These are phyloP conservation scores for Chenopodium berlandieri DNA, from an alignment of 148 eudicot species.

Conservation along the genomic window DNA sequence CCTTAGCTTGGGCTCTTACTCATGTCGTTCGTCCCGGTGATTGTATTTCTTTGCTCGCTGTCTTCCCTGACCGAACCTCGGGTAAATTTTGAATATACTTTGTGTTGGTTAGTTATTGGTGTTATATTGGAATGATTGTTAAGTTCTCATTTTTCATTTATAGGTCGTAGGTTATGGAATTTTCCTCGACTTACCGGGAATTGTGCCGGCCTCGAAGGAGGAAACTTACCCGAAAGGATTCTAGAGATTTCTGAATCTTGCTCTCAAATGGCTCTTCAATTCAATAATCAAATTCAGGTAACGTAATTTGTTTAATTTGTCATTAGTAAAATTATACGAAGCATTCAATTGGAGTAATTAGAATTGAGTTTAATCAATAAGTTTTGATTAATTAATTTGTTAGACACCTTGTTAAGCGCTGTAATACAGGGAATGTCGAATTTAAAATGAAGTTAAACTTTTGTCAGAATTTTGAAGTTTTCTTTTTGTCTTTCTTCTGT, in stretches of 20 bases:
- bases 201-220: conserved; percentile 39
- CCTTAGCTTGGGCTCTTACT: conserved; percentile 78
- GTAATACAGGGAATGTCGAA: neutral
- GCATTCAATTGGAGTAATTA: neutral
- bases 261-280: conserved; percentile 78
- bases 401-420: neutral
- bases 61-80: conserved; percentile 42
- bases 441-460: neutral
- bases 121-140: too few species aligned
- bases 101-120: too few species aligned
- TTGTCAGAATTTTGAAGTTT: neutral
- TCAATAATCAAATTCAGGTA: conserved; percentile 68
- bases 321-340: neutral
- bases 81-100: conserved; percentile 15
- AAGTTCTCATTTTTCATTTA: neutral
- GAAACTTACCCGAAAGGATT: conserved; percentile 55
- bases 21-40: conserved; percentile 76
- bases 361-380: too few species aligned
- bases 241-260: conserved; percentile 78
- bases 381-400: too few species aligned
- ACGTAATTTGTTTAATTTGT: neutral
- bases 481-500: neutral
- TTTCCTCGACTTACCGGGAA: conserved; percentile 48
- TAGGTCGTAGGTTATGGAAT: conserved; percentile 71
- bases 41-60: conserved; percentile 73